Evolutionary conservation across 257 asterid genomes (phyloP), one percentile per base, ranked within the genome.

Genomic region (Datura wrightii): DNA sequence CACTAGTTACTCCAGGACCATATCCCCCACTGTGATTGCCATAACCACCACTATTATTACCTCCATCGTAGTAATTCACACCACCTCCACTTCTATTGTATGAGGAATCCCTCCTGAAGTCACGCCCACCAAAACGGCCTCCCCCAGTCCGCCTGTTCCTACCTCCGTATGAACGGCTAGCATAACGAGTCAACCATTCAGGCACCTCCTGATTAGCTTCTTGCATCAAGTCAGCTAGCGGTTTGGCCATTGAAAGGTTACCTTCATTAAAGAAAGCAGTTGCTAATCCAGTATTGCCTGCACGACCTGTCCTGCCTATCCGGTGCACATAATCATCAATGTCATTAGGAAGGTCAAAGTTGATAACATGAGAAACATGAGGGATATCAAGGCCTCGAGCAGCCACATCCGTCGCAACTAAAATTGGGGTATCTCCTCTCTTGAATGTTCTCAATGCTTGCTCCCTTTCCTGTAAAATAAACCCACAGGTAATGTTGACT

Each of bases 381-480:
- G 97, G 98, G 79, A 94, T 94, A 86, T 94, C 98, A 36, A 94
- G 98, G 48, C 98, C 98, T 56, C 98, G 97, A 54, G 98, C 98
- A 15, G 98, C 98, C 87, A 94, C 98, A 44, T 93, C 98, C 0
- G 98, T 94, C n/a, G 98, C 98, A 62, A 94, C 98, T 86, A 94
- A 86, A 83, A 94, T 92, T 31, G 98, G 98, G 2, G 98, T 92
- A 59, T 90, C 88, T 67, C 97, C 98, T 74, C 94, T 93, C 89
- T 94, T 94, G 58, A 94, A 94, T 3, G 97, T 91, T 91, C 97
- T 91, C 80, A 94, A 84, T 79, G 98, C 98, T 7, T 34, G 71
- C 89, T 93, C 98, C 83, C 98, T 88, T 87, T 94, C 98, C 98
- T 94, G 93, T 60, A 90, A 79, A 79, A 79, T 50, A 56, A 67